Evolutionary conservation across 441 rosid species (phyloP), one percentile per base, ranked within the genome.

Genomic region (Manihot esculenta): DNA sequence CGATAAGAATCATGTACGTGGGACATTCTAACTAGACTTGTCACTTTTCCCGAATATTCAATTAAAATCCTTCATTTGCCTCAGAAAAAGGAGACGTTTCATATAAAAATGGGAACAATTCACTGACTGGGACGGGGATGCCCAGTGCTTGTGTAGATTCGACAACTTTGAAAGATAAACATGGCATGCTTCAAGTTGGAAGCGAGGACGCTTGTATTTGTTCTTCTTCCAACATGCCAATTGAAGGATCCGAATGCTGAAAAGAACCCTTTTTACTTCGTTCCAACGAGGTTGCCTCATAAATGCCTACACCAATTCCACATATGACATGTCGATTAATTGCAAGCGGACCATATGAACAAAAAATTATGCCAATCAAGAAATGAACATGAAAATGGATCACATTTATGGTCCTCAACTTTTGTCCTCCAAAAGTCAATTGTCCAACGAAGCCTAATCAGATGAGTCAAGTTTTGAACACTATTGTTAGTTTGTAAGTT

Each of bases 201-300:
- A 89, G 89, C 1, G 95, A 55, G 26, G 83, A 45, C 83, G 76
- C 82, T 70, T 81, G 80, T 62, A 76, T 69, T 76, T 86, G 82
- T 55, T 89, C 90, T 61, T 81, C 90, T 61, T 81, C 89, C 61
- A 87, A 64, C 24, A 87, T 65, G 71, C 82, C 89, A 7, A 83
- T 78, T 35, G 88, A 53, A 68, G 70, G 81, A 80, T 87, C 86
- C 35, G 84, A 69, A 66, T 85, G 85, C 60, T 79, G 69, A 48
- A 82, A 66, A 62, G 89, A 66, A 72, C 86, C 96, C 80, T 84
- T 90, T 69, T 79, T 83, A 68, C 80, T 54, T 55, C 84, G 89
- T 44, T 87, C 97, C 80, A 94, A 78, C 76, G 96, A 77, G 55
- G 99, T 88, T 8, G 96, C 97, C 68, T 90, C 92, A 47, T 80